Percentiles rank a stretch among this genome's conserved stretches.
phyloP scores from a whole-genome alignment of 768 basidiomycete genomes.

The Lactarius evosmus region DNA sequence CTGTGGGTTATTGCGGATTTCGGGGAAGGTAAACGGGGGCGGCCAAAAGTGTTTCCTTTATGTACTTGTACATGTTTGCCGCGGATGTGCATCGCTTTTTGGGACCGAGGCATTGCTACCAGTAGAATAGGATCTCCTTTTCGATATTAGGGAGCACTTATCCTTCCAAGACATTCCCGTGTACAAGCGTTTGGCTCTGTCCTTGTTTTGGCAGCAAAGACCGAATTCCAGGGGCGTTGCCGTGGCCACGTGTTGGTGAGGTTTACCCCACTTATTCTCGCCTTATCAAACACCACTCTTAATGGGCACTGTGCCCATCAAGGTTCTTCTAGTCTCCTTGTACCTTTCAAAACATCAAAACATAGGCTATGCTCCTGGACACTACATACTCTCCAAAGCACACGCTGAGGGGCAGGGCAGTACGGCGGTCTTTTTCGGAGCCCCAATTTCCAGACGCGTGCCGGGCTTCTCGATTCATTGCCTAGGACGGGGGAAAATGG shows the following conservation, averaged over 20 bases:
- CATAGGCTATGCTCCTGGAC: not conserved
- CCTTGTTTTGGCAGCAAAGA: not conserved
- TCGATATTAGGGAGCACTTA: too few relatives aligned
- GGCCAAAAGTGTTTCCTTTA: not conserved
- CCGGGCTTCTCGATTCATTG: not conserved
- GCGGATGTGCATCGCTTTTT: not conserved
- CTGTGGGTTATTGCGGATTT: too few relatives aligned
- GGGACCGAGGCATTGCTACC: too few relatives aligned
- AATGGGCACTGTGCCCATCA: too few relatives aligned
- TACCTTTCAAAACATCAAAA: not conserved
- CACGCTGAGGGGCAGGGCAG: not conserved
- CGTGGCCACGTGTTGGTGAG: not conserved
- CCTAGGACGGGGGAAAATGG: not conserved
- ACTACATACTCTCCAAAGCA: not conserved
- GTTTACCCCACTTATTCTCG: not conserved
- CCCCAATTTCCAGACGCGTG: not conserved
- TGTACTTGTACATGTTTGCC: not conserved
- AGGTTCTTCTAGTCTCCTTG: not conserved
- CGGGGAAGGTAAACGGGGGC: too few relatives aligned
- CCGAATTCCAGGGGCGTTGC: not conserved
- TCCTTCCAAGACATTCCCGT: too few relatives aligned
- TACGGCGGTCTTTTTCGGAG: not conserved
- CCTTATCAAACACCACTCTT: not conserved
- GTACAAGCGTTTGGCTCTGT: too few relatives aligned
- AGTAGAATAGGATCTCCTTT: too few relatives aligned